These are phyloP conservation scores for Cylindrodendrum hubeiense DNA, from an alignment of 2,329 filamentous ascomycete genomes.

Conservation along the genomic window DNA sequence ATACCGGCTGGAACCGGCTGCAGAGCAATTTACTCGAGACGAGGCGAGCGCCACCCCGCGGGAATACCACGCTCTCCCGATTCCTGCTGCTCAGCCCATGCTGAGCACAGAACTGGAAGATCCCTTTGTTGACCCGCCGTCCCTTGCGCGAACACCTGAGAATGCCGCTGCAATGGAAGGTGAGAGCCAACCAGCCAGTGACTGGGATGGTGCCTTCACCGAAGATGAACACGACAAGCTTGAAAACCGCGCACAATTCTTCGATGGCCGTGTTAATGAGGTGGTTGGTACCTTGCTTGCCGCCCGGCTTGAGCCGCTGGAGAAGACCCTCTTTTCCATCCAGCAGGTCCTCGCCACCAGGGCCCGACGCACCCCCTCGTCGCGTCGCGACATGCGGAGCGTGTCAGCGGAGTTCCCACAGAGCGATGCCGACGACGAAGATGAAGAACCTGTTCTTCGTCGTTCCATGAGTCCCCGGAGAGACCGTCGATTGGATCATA, in stretches of 20 bases:
- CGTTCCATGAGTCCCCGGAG: slow-evolving; percentile 82
- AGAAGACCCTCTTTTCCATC: slow-evolving; percentile 82
- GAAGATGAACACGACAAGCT: slow-evolving; percentile 88
- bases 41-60: slow-evolving; percentile 80
- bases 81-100: slow-evolving; percentile 60
- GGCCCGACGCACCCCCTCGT: slow-evolving; percentile 66
- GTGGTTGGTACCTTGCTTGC: slow-evolving; percentile 84
- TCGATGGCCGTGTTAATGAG: slow-evolving; percentile 90
- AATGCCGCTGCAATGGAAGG: slow-evolving; percentile 59
- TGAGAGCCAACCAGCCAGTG: slow-evolving; percentile 78
- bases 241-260: slow-evolving; percentile 85
- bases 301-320: slow-evolving; percentile 82
- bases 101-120: slow-evolving; percentile 70
- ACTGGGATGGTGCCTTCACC: slow-evolving; percentile 91
- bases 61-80: slow-evolving; percentile 61
- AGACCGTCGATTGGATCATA: slow-evolving; percentile 86
- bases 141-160: slow-evolving; percentile 62
- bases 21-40: slow-evolving; percentile 72
- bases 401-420: slow-evolving; percentile 78
- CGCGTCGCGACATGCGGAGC: slow-evolving; percentile 72
- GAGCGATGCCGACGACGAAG: slow-evolving; percentile 95
- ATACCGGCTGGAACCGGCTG: slow-evolving; percentile 62
- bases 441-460: slow-evolving; percentile 76
- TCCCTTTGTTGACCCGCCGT: slow-evolving; percentile 68
- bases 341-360: slow-evolving; percentile 75